Evolutionary conservation across 352 stramenopile genomes (phyloP).

Genomic region (Pythium phragmitis): DNA sequence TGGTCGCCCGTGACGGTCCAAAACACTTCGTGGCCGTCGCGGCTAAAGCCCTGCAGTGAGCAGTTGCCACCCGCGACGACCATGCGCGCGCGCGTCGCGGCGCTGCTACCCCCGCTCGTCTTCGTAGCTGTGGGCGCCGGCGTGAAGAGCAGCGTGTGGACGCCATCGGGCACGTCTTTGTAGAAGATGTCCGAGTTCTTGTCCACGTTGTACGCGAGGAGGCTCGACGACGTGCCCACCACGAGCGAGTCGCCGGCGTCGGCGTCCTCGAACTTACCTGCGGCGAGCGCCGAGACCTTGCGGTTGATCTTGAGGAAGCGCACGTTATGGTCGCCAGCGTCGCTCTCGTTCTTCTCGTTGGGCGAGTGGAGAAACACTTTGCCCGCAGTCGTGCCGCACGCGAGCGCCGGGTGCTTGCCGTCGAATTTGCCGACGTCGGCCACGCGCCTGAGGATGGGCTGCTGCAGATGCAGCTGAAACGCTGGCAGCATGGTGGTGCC

Average conservation of each 20-base stretch:
- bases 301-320: slow-evolving; percentile 93
- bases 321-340: slow-evolving; percentile 49
- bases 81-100: slow-evolving; percentile 47
- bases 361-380: slow-evolving; percentile 92
- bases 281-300: slow-evolving; percentile 74
- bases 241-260: slow-evolving; percentile 81
- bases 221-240: slow-evolving; percentile 87
- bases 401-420: slow-evolving; percentile 70
- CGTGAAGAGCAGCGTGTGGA: slow-evolving; percentile 82
- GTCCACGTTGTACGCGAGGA: slow-evolving; percentile 92
- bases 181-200: slow-evolving; percentile 95
- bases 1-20: slow-evolving; percentile 93
- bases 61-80: slow-evolving; percentile 92
- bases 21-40: slow-evolving; percentile 81
- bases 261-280: slow-evolving; percentile 62
- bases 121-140: slow-evolving; percentile 39
- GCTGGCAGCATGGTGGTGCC: slow-evolving; percentile 56
- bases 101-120: not conserved
- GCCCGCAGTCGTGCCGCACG: slow-evolving; percentile 82
- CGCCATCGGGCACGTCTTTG: slow-evolving; percentile 85
- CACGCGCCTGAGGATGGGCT: slow-evolving; percentile 75
- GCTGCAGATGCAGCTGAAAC: slow-evolving; percentile 82
- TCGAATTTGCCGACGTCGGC: slow-evolving; percentile 82
- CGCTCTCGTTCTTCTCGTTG: slow-evolving; percentile 65
- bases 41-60: slow-evolving; percentile 87